A percentile compares a stretch with the other conserved stretches of the same genome.
phyloP scores from a whole-genome alignment of 441 rosid species.

The Macaranga tanarius region DNA sequence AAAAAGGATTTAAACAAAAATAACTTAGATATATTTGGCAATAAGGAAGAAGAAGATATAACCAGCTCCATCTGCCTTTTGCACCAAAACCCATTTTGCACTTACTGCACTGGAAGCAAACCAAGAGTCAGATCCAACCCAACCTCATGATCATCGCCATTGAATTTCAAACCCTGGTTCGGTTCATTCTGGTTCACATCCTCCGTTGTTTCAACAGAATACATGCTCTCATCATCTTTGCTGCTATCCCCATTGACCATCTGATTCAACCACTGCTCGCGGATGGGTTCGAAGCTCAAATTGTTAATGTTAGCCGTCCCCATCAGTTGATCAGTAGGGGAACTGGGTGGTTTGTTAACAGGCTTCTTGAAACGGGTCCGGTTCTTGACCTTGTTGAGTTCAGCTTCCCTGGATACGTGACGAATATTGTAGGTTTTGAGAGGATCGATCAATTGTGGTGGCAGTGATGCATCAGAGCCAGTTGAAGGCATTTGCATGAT shows the following conservation, averaged over 20 bases:
- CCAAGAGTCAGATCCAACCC: conserved; percentile 57
- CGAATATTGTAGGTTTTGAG: conserved; percentile 43
- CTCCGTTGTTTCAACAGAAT: conserved; percentile 41
- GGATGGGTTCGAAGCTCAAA: conserved; percentile 24
- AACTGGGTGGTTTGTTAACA: conserved; percentile 20
- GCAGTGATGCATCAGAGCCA: conserved; percentile 19
- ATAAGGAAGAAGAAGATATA: background rate
- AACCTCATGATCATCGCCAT: conserved; percentile 30
- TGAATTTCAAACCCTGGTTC: conserved; percentile 18
- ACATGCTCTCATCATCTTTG: conserved; percentile 41
- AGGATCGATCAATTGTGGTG: conserved; percentile 27
- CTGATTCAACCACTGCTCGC: conserved; percentile 28
- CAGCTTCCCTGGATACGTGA: conserved; percentile 37
- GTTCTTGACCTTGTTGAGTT: conserved; percentile 20
- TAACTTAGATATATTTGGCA: background rate
- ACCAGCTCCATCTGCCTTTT: background rate
- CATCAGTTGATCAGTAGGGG: background rate
- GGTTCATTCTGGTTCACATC: conserved; percentile 21
- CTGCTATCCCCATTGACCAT: conserved; percentile 23
- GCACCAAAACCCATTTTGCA: background rate
- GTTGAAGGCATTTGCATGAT: conserved; percentile 24
- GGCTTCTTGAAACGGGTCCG: conserved; percentile 38
- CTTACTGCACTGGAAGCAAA: conserved; percentile 19
- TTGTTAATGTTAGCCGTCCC: background rate
- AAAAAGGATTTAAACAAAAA: background rate